Evolutionary conservation across 1,139 yeast genomes (phyloP).

Genomic region (Waltiozyma sp.): DNA sequence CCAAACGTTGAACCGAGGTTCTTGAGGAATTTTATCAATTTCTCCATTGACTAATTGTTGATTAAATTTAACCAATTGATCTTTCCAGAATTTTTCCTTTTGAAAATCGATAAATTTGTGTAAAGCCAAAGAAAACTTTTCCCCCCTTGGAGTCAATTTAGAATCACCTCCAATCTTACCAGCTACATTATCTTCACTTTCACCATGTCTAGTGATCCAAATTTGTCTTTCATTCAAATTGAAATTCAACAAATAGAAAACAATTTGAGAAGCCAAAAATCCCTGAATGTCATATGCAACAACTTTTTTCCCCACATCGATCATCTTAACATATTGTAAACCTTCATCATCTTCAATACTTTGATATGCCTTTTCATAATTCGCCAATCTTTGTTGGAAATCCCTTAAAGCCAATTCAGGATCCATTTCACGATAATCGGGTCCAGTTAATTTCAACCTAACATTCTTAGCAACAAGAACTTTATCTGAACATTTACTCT

Average conservation of each 20-base stretch:
- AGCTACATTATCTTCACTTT: slow-evolving; percentile 68
- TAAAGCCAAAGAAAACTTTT: slow-evolving; percentile 59
- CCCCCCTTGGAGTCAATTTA: slow-evolving; percentile 67
- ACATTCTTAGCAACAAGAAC: slow-evolving; percentile 73
- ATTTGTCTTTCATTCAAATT: slow-evolving; percentile 85
- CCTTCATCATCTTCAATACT: slow-evolving; percentile 74
- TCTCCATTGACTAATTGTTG: slow-evolving; percentile 24
- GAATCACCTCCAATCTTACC: slow-evolving; percentile 96
- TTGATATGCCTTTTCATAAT: slow-evolving; percentile 85
- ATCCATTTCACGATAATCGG: slow-evolving; percentile 84
- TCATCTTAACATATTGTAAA: slow-evolving; percentile 87
- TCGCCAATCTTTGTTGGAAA: slow-evolving; percentile 69
- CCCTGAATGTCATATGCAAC: slow-evolving; percentile 90
- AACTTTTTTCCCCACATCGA: slow-evolving; percentile 88
- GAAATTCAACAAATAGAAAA: slow-evolving; percentile 81
- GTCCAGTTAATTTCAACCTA: slow-evolving; percentile 78
- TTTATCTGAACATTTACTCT: slow-evolving; percentile 77
- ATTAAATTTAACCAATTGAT: slow-evolving; percentile 45
- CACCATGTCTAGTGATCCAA: slow-evolving; percentile 95
- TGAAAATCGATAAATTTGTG: slow-evolving; percentile 66
- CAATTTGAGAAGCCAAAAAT: slow-evolving; percentile 85
- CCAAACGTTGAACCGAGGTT: slow-evolving; percentile 77
- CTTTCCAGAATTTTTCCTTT: slow-evolving; percentile 55
- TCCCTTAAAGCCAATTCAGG: slow-evolving; percentile 70
- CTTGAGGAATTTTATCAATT: slow-evolving; percentile 11